Percentiles rank a stretch among this genome's conserved stretches.
These are phyloP conservation scores for Aspergillus steynii DNA, from an alignment of 495 filamentous ascomycete genomes.

Conservation along the genomic window DNA sequence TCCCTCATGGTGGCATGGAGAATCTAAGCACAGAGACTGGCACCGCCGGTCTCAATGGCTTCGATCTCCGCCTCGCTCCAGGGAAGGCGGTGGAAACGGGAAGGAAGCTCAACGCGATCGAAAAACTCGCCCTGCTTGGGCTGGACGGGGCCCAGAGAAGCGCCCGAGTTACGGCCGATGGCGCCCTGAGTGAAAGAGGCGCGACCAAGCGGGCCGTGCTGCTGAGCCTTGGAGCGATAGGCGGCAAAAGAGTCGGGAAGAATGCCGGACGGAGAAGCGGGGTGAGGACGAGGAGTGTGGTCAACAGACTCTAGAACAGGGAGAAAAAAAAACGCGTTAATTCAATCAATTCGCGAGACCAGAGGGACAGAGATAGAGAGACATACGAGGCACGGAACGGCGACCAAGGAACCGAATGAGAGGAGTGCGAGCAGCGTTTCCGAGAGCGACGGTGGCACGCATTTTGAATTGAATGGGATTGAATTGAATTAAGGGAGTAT, in stretches of 20 bases:
- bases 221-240: conserved; percentile 90
- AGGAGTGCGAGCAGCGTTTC: conserved; percentile 71
- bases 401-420: conserved; percentile 93
- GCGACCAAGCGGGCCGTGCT: conserved; percentile 79
- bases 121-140: conserved; percentile 76
- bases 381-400: conserved; percentile 76
- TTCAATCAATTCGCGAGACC: neutral
- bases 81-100: conserved; percentile 71
- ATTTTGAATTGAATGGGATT: conserved; percentile 43
- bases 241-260: conserved; percentile 79
- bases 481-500: conserved; percentile 15
- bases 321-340: conserved; percentile 19
- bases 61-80: conserved; percentile 86
- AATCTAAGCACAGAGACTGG: conserved; percentile 59
- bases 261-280: conserved; percentile 59
- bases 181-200: conserved; percentile 44
- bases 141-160: conserved; percentile 67
- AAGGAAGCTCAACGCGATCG: conserved; percentile 84
- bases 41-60: conserved; percentile 89
- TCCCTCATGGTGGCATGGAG: conserved; percentile 10
- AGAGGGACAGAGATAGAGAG: neutral
- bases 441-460: conserved; percentile 66
- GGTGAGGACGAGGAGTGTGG: conserved; percentile 65
- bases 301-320: conserved; percentile 60
- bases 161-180: conserved; percentile 66